These are phyloP conservation scores for Pseudopithomyces maydicus DNA, from an alignment of 2,329 filamentous ascomycete species.

Conservation along the genomic window DNA sequence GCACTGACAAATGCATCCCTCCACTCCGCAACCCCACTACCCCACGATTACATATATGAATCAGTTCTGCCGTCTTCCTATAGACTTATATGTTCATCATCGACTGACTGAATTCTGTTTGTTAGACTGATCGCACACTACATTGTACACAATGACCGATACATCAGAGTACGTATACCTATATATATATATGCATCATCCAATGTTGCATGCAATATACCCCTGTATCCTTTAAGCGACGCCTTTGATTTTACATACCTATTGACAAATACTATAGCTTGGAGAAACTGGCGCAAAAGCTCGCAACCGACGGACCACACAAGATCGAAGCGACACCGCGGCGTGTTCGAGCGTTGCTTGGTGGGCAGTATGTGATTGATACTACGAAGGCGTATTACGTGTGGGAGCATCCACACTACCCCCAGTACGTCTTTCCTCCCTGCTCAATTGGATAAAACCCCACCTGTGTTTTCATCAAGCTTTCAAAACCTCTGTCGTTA, in stretches of 20 bases:
- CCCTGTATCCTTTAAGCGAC: too few species aligned
- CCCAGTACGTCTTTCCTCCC: constrained; percentile 28
- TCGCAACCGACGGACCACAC: constrained; percentile 47
- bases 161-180: constrained; percentile 13
- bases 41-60: not conserved
- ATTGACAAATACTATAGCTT: too few species aligned
- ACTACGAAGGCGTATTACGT: constrained; percentile 40
- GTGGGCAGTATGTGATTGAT: constrained; percentile 40
- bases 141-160: constrained; percentile 12
- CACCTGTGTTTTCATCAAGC: too few species aligned
- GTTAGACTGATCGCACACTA: too few species aligned
- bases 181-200: too few species aligned
- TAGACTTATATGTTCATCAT: not conserved
- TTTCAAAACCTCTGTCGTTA: too few species aligned
- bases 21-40: constrained; percentile 2
- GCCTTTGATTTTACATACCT: too few species aligned
- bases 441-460: too few species aligned
- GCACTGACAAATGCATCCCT: constrained; percentile 2
- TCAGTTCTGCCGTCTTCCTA: not conserved
- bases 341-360: constrained; percentile 39
- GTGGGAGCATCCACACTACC: constrained; percentile 45
- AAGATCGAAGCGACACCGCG: constrained; percentile 32
- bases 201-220: too few species aligned
- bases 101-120: not conserved
- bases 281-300: constrained; percentile 47